Evolutionary conservation across 176 grass and related monocot species (phyloP).

Genomic region (Avena atlantica): DNA sequence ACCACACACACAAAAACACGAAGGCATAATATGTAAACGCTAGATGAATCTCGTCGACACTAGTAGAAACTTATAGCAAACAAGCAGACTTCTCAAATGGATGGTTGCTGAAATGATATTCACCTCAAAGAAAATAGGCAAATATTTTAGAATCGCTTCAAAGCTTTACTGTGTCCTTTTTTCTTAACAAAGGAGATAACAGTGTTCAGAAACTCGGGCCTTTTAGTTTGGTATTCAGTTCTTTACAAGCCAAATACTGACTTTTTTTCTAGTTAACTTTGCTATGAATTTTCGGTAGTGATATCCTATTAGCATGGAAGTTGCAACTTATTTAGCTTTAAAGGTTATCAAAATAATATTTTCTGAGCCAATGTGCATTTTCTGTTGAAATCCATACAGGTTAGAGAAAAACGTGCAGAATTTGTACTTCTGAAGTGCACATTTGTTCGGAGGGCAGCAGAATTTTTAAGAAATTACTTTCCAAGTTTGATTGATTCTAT

Average conservation of each 20-base stretch:
- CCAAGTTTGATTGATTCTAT: slow-evolving; percentile 87
- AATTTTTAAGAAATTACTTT: slow-evolving; percentile 97
- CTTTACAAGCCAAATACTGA: not conserved
- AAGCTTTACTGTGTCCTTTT: not conserved
- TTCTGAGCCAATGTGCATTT: slow-evolving; percentile 28
- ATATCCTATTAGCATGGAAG: not conserved
- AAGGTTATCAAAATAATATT: not conserved
- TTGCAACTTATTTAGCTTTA: not conserved
- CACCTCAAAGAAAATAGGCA: not conserved
- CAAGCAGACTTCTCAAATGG: not conserved
- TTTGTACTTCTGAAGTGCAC: slow-evolving; percentile 94
- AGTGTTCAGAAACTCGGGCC: not conserved
- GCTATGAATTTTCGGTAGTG: not conserved
- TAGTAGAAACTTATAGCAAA: not conserved
- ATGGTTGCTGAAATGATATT: slow-evolving; percentile 13
- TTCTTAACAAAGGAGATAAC: not conserved
- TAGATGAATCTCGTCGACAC: not conserved
- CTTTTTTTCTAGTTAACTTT: not conserved
- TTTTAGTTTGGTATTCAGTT: slow-evolving; percentile 2
- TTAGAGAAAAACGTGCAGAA: slow-evolving; percentile 98
- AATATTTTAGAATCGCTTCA: slow-evolving; percentile 8
- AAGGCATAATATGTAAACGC: not conserved
- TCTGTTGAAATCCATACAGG: slow-evolving; percentile 58
- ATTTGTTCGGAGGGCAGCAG: slow-evolving; percentile 89
- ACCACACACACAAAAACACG: not conserved